These are phyloP conservation scores for Colletotrichum sp. DNA, from an alignment of 2,329 filamentous ascomycete species.

Conservation along the genomic window DNA sequence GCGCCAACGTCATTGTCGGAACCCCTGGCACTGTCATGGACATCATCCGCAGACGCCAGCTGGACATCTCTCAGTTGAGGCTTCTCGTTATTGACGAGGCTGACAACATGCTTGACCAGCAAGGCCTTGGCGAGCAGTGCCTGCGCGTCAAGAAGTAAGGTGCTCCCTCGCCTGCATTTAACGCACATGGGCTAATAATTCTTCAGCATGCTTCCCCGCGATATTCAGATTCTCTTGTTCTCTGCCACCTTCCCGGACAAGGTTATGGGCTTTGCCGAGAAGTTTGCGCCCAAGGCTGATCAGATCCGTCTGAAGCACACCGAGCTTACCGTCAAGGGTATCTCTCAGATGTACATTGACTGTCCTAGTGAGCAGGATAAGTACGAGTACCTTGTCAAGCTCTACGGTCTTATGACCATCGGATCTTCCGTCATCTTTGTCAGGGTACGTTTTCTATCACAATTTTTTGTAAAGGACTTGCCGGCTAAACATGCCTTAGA, in stretches of 20 bases:
- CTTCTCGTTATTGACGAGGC: conserved; percentile 94
- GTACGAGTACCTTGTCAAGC: conserved; percentile 85
- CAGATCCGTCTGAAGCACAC: conserved; percentile 86
- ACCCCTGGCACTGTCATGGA: conserved; percentile 95
- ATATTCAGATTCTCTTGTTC: conserved; percentile 90
- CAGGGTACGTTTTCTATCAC: conserved; percentile 60
- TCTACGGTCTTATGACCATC: conserved; percentile 96
- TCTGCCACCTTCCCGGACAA: conserved; percentile 91
- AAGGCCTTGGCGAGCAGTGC: conserved; percentile 95
- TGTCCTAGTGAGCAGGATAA: conserved; percentile 83
- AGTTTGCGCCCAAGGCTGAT: conserved; percentile 86
- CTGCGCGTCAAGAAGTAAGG: conserved; percentile 82
- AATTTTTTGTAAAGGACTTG: no score
- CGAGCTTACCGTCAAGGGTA: conserved; percentile 94
- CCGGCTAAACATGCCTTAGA: conserved; percentile 53
- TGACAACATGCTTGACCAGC: conserved; percentile 97
- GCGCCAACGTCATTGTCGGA: conserved; percentile 84
- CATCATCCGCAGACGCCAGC: conserved; percentile 76
- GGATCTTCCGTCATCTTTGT: conserved; percentile 99
- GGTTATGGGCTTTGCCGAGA: conserved; percentile 82
- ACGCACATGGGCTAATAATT: conserved; percentile 31
- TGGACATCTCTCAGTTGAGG: conserved; percentile 75
- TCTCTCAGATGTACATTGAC: conserved; percentile 97
- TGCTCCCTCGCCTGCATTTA: not conserved
- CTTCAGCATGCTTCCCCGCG: conserved; percentile 71